phyloP scores from a whole-genome alignment of 2,329 filamentous ascomycete genomes.

The Gaeumannomyces sp. region DNA sequence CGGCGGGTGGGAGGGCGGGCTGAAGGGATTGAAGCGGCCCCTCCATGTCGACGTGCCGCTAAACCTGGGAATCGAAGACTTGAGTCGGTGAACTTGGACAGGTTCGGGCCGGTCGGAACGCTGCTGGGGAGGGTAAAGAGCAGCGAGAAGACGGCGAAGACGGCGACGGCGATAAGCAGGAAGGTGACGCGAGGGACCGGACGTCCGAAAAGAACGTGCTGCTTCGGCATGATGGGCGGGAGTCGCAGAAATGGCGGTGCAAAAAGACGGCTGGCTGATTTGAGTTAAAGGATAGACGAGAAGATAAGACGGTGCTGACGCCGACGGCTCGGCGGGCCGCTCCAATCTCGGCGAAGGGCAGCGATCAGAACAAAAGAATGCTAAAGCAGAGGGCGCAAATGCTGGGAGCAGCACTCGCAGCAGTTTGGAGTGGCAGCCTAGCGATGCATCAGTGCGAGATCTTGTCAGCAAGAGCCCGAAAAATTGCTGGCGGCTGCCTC shows the following conservation, averaged over 20 bases:
- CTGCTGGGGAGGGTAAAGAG: slow-evolving; percentile 44
- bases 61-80: slow-evolving; percentile 42
- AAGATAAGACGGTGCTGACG: not conserved
- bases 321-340: too few relatives aligned
- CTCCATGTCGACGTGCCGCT: slow-evolving; percentile 32
- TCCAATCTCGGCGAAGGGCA: too few relatives aligned
- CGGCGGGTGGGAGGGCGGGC: slow-evolving; percentile 62
- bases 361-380: not conserved
- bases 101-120: slow-evolving; percentile 40
- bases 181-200: slow-evolving; percentile 45
- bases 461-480: not conserved
- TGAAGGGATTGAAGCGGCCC: slow-evolving; percentile 59
- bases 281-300: not conserved
- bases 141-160: slow-evolving; percentile 48
- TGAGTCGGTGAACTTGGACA: slow-evolving; percentile 44
- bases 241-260: not conserved
- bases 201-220: slow-evolving; percentile 40
- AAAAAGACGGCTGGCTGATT: not conserved
- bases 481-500: not conserved
- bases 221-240: slow-evolving; percentile 36
- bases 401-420: too few relatives aligned
- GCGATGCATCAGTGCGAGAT: not conserved
- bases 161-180: slow-evolving; percentile 42
- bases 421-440: not conserved
- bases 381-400: not conserved